Base-by-base conservation (phyloP, 2,329 filamentous ascomycete species). In the Furcasterigmium furcatum region DNA sequence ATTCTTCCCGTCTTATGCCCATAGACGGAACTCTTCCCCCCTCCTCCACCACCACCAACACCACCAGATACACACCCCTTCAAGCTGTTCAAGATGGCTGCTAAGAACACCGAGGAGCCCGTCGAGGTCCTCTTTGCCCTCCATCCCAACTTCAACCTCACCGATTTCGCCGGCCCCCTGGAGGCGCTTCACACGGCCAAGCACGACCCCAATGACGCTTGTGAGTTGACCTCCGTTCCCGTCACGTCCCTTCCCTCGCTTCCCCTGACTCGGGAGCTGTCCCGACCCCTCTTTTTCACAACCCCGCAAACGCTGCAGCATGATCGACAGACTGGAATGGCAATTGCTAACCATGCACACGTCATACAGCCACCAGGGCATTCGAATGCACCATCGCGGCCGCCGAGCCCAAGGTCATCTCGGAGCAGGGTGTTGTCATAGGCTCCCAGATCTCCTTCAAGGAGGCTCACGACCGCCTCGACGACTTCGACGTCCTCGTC, bases 401-500 rank as follows among this genome's bases (percentile, higher is more conserved):
- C 25, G 67, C 68, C 50, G 77, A 82, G 56, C 65, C 74, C 56
- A 73, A 78, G 65, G 71, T 80, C 38, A 59, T 82, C 42, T 80
- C 78, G 21, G 63, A 70, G 35, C 74, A 90, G 65, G 87, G 87
- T 54, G 77, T 85, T 60, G 74, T 82, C 56, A 72, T 94, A 65
- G 80, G 80, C 58, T 82, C 87, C 51, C 85, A 94, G 67, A 84
- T 91, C 65, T 76, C 82, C 62, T 90, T 80, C 75, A 86, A 87
- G 61, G 87, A 92, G 61, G 88, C 50, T 50, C 78, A 89, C 67
- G 80, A 88, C 48, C 75, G 76, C 55, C 79, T 91, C 41, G 72
- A 84, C 54, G 85, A 91, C 53, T 91, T 87, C 63, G 89, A 95
- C 64, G 76, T 94, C 51, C 76, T 95, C 55, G 76, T 94, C 64